These are phyloP conservation scores for Bipolaris gigantea DNA, from an alignment of 2,329 filamentous ascomycete species.

Conservation along the genomic window DNA sequence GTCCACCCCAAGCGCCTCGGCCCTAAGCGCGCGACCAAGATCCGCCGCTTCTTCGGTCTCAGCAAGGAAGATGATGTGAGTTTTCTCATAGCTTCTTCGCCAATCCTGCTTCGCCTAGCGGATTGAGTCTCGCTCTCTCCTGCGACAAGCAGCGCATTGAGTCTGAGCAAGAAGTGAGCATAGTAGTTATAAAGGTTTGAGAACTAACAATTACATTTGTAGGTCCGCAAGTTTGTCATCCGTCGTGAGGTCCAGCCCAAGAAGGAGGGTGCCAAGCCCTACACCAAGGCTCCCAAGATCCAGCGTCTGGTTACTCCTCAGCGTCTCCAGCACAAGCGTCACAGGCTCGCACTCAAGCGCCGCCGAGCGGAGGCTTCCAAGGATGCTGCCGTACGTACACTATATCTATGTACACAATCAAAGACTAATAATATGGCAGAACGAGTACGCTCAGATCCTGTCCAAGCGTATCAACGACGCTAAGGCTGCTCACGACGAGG, in stretches of 20 bases:
- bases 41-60: constrained; percentile 99
- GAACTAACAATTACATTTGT: constrained; percentile 43
- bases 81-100: constrained; percentile 70
- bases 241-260: constrained; percentile 95
- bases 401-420: background rate
- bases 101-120: constrained; percentile 49
- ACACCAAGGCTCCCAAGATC: constrained; percentile 99
- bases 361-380: constrained; percentile 95
- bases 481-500: constrained; percentile 90
- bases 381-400: constrained; percentile 86
- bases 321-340: constrained; percentile 99
- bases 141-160: constrained; percentile 48
- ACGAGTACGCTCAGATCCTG: constrained; percentile 94
- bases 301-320: constrained; percentile 99
- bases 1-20: constrained; percentile 99
- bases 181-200: constrained; percentile 15
- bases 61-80: constrained; percentile 99
- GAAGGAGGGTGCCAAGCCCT: constrained; percentile 95
- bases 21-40: constrained; percentile 99
- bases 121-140: constrained; percentile 61
- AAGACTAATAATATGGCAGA: constrained; percentile 58
- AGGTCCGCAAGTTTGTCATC: constrained; percentile 99
- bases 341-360: constrained; percentile 97
- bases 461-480: constrained; percentile 97
- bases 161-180: constrained; percentile 46